Percentiles rank a stretch among this genome's conserved stretches.
Conservation (phyloP, 352 stramenopile species). For the Phytophthora cajani region DNA sequence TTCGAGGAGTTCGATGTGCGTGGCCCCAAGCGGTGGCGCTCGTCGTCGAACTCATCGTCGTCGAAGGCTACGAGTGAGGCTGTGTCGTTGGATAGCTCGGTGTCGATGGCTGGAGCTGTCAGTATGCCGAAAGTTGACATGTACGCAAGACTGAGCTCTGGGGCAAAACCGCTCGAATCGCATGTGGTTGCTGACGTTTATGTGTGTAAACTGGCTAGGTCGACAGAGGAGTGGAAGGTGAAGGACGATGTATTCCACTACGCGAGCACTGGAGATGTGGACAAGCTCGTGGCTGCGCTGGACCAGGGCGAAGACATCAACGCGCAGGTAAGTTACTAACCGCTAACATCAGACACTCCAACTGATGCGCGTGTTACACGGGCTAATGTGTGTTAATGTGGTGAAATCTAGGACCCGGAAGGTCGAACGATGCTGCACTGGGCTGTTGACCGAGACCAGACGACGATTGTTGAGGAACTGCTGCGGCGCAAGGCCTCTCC, state of each 20-base stretch:
- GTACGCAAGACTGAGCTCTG: constrained; percentile 28
- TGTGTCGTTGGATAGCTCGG: constrained; percentile 38
- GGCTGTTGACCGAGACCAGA: constrained; percentile 76
- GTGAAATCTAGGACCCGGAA: constrained; percentile 61
- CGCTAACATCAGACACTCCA: background rate
- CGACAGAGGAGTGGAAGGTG: constrained; percentile 82
- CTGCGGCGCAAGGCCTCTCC: constrained; percentile 59
- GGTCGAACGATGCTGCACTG: constrained; percentile 85
- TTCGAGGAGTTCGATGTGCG: constrained; percentile 74
- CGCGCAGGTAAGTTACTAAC: constrained; percentile 35
- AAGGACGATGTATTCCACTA: constrained; percentile 78
- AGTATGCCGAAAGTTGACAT: constrained; percentile 79
- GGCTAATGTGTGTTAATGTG: constrained; percentile 1
- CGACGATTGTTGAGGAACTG: constrained; percentile 55
- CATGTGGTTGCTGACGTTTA: constrained; percentile 4
- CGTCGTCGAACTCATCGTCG: constrained; percentile 18
- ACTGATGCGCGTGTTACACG: background rate
- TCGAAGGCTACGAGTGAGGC: constrained; percentile 37
- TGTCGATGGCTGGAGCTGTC: constrained; percentile 63
- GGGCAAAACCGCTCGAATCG: too few relatives aligned
- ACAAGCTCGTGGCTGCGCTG: constrained; percentile 56
- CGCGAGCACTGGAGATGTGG: constrained; percentile 66
- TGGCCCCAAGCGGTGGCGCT: constrained; percentile 33
- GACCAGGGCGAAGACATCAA: constrained; percentile 53
- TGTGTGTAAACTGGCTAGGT: constrained; percentile 33